These are phyloP conservation scores for Beauveria sp. DNA, from an alignment of 2,329 filamentous ascomycete species.

Conservation along the genomic window DNA sequence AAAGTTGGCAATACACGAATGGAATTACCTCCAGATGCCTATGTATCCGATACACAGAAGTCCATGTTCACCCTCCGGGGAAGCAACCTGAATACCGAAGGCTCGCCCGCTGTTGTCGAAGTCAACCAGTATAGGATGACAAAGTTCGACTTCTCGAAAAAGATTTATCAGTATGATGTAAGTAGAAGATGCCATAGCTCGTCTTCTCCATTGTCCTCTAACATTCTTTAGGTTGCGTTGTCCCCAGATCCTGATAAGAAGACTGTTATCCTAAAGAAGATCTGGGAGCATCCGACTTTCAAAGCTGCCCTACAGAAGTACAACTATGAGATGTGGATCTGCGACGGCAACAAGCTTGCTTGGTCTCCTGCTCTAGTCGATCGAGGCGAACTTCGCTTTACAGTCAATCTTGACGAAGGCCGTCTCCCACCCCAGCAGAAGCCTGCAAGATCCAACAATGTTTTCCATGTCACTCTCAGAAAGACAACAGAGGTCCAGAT, in stretches of 20 bases:
- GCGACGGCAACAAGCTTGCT: constrained; percentile 76
- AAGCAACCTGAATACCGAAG: constrained; percentile 46
- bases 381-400: constrained; percentile 44
- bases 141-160: constrained; percentile 45
- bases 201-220: too few relatives aligned
- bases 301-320: constrained; percentile 45
- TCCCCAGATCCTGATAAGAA: constrained; percentile 55
- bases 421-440: constrained; percentile 30
- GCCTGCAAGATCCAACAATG: constrained; percentile 31
- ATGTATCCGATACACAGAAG: constrained; percentile 28
- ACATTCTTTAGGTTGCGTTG: constrained; percentile 49
- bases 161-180: constrained; percentile 81
- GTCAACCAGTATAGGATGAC: constrained; percentile 72
- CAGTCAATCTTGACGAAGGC: constrained; percentile 67
- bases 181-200: constrained; percentile 27
- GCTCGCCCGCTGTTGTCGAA: constrained; percentile 44
- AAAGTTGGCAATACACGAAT: constrained; percentile 38
- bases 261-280: constrained; percentile 60
- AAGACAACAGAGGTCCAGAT: constrained; percentile 64
- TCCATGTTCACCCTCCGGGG: constrained; percentile 27
- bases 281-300: constrained; percentile 62
- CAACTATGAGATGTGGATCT: constrained; percentile 52
- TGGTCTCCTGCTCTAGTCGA: constrained; percentile 51
- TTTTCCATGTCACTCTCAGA: constrained; percentile 54
- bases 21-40: constrained; percentile 53